These are phyloP conservation scores for Venturia aucupariae DNA, from an alignment of 2,329 filamentous ascomycete species.

Conservation along the genomic window DNA sequence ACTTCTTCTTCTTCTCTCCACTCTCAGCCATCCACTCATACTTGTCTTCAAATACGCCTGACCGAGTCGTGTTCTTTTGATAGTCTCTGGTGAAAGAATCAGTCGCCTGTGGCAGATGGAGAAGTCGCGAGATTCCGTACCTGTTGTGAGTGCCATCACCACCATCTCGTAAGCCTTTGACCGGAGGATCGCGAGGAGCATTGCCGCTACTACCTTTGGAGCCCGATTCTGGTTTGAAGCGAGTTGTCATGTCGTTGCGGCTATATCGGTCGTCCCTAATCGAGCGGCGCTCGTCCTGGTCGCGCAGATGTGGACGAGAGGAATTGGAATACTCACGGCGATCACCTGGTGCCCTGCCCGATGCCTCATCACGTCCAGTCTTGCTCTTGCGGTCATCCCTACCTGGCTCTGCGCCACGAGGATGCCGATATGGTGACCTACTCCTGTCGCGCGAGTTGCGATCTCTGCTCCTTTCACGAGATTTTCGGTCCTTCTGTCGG, in stretches of 20 bases:
- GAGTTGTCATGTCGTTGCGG: conserved; percentile 24
- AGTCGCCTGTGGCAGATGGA: background rate
- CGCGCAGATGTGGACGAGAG: conserved; percentile 29
- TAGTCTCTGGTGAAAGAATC: background rate
- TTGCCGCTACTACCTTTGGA: background rate
- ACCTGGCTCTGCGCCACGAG: conserved; percentile 37
- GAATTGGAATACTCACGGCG: conserved; percentile 15
- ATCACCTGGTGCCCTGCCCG: background rate
- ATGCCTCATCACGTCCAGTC: background rate
- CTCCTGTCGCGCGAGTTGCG: conserved; percentile 19
- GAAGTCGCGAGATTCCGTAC: background rate
- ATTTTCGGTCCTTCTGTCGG: conserved; percentile 4
- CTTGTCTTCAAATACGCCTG: background rate
- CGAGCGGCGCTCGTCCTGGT: conserved; percentile 17
- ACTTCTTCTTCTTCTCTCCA: background rate
- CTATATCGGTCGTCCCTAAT: conserved; percentile 30
- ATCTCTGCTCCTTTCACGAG: background rate
- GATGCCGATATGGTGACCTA: conserved; percentile 43
- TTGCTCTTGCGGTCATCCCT: conserved; percentile 2
- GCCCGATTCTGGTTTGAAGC: conserved; percentile 1
- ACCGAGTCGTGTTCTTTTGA: background rate
- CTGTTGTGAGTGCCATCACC: background rate
- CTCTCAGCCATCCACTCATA: conserved; percentile 6
- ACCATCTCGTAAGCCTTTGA: background rate
- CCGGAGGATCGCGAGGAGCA: background rate